Conservation (phyloP, 2,329 filamentous ascomycete species). For the Diatrype stigma region DNA sequence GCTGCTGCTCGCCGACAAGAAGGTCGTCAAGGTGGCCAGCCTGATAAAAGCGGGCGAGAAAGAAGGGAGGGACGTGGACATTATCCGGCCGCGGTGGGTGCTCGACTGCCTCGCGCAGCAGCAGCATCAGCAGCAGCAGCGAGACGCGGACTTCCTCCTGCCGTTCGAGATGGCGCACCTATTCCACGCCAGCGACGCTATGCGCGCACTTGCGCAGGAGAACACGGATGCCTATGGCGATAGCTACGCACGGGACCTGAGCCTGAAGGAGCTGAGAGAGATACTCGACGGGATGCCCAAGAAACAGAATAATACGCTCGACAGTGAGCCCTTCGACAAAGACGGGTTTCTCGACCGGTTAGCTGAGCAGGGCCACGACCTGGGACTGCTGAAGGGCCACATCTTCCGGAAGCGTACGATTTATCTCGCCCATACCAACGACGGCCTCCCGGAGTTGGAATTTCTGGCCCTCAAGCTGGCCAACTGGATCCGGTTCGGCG, state of each 20-base stretch:
- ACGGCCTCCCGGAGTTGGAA: slow-evolving; percentile 26
- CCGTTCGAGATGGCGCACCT: slow-evolving; percentile 62
- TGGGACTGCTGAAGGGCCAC: slow-evolving; percentile 46
- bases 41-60: slow-evolving; percentile 59
- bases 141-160: slow-evolving; percentile 57
- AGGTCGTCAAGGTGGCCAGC: slow-evolving; percentile 75
- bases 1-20: slow-evolving; percentile 76
- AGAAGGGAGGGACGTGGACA: slow-evolving; percentile 51
- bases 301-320: slow-evolving; percentile 28
- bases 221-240: slow-evolving; percentile 78
- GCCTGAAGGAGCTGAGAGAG: slow-evolving; percentile 55
- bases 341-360: slow-evolving; percentile 50
- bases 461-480: slow-evolving; percentile 40
- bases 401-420: slow-evolving; percentile 48
- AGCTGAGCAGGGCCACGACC: slow-evolving; percentile 49
- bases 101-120: slow-evolving; percentile 68
- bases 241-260: slow-evolving; percentile 72
- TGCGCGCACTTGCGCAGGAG: slow-evolving; percentile 48
- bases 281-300: slow-evolving; percentile 49
- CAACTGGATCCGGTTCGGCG: slow-evolving; percentile 65
- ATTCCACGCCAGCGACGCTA: slow-evolving; percentile 60
- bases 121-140: too few relatives aligned
- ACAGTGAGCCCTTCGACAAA: slow-evolving; percentile 36
- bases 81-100: slow-evolving; percentile 79
- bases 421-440: slow-evolving; percentile 30